Evolutionary conservation across 1,139 yeast genomes (phyloP), one percentile per base, ranked within the genome.

Genomic region (Casaregolazyma lundiana): DNA sequence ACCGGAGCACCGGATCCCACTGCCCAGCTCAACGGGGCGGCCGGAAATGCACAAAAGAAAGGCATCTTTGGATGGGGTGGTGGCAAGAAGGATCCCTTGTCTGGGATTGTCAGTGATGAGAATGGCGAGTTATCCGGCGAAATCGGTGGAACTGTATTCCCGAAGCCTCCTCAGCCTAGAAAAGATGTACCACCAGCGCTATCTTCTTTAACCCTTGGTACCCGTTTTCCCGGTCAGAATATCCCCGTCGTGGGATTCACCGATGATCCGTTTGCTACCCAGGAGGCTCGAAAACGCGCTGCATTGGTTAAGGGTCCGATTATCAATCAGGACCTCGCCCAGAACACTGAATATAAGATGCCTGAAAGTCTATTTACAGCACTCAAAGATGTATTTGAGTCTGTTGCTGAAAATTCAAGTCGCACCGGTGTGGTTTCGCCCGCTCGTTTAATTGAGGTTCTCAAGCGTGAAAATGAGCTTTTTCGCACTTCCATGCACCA

Each of bases 401-500:
- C 86, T 50, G 84, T 90, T 76, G 75, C 80, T 4, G 96, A 88
- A 61, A 80, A 82, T 62, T 69, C 70, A 47, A 75, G 84, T 4
- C 72, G 77, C 20, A 80, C 78, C 2, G 97, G 97, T 2, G 88
- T 92, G 6, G 90, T 88, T 0, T 85, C 96, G 1, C 97, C 97
- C 0, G 69, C 72, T 26, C 76, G 78, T 57, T 77, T 92, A 44
- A 79, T 92, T 43, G 82, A 80, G 42, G 81, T 83, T 45, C 71
- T 90, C 46, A 89, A 89, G 63, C 78, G 78, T 48, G 89, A 87
- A 58, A 92, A 92, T 63, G 85, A 81, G 56, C 70, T 92, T 55
- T 92, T 92, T 63, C 73, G 96, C 52, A 85, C 89, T 50, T 81
- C 85, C 45, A 89, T 90, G 96, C 98, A 92, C 64, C 98, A 92